Conservation (phyloP, 1,284 basidiomycete genomes). For the Ganoderma resinaceum region DNA sequence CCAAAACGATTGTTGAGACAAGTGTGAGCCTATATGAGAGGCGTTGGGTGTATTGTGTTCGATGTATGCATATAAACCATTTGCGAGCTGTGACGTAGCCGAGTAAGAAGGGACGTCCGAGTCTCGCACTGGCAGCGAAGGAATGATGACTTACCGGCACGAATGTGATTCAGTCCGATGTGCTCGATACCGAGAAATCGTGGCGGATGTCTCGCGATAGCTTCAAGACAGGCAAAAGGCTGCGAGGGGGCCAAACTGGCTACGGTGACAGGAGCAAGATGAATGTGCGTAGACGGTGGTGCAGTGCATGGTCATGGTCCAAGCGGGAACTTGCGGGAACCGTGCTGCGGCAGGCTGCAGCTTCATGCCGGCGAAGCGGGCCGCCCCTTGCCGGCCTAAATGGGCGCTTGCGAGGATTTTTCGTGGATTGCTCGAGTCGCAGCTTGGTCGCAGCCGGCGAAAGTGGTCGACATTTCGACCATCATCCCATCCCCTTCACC, state of each 20-base stretch:
- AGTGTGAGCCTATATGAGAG: neutral
- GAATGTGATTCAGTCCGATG: neutral
- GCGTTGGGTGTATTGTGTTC: neutral
- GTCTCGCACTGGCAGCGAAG: neutral
- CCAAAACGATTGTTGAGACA: neutral
- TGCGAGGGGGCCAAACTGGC: neutral
- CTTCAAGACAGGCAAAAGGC: neutral
- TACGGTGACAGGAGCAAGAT: neutral
- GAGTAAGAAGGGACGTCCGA: neutral
- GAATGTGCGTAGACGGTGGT: neutral
- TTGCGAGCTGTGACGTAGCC: neutral
- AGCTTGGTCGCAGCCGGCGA: too few relatives aligned
- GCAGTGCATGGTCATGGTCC: neutral
- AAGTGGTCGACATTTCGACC: neutral
- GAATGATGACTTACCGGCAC: neutral
- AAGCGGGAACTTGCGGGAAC: neutral
- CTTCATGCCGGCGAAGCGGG: neutral
- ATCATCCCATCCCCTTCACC: neutral
- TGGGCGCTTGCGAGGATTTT: conserved; percentile 1
- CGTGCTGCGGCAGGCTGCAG: neutral
- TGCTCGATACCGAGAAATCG: neutral
- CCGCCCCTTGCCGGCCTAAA: neutral
- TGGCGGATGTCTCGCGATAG: neutral
- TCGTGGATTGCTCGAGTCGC: neutral
- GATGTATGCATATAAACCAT: neutral